These are phyloP conservation scores for Closterium sp. DNA, from an alignment of 139 green algal species.

Conservation along the genomic window DNA sequence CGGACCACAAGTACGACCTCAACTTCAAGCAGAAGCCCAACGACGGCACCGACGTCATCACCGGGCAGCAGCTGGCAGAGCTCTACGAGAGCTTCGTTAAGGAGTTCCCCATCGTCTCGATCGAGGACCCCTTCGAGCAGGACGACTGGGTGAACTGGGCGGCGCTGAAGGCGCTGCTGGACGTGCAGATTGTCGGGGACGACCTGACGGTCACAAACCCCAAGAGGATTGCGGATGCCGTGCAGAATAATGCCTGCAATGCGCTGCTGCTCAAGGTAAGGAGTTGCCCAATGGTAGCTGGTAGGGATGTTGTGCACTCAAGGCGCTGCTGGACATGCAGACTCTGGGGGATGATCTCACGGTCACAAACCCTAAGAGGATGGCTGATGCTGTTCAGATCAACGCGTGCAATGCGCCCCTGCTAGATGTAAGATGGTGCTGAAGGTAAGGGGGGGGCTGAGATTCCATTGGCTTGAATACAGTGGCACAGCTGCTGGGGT, in stretches of 20 bases:
- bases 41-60: conserved; percentile 81
- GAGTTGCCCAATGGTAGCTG: conserved; percentile 75
- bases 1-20: conserved; percentile 90
- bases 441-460: too few species aligned
- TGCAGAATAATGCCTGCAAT: conserved; percentile 91
- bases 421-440: conserved; percentile 69
- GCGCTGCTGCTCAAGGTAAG: conserved; percentile 86
- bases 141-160: conserved; percentile 89
- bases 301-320: conserved; percentile 73
- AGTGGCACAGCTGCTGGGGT: too few species aligned
- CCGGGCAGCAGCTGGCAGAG: conserved; percentile 77
- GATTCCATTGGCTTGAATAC: too few species aligned
- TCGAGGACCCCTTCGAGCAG: conserved; percentile 99
- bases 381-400: conserved; percentile 86
- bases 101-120: conserved; percentile 93
- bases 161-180: conserved; percentile 68
- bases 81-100: conserved; percentile 73
- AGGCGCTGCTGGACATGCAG: conserved; percentile 66
- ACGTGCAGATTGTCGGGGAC: conserved; percentile 92
- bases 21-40: conserved; percentile 91
- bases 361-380: conserved; percentile 91
- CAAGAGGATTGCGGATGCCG: conserved; percentile 79
- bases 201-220: conserved; percentile 98
- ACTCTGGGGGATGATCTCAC: conserved; percentile 98
- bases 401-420: conserved; percentile 94